Conservation (phyloP, 306 rosid species). For the Aeschynomene evenia region DNA sequence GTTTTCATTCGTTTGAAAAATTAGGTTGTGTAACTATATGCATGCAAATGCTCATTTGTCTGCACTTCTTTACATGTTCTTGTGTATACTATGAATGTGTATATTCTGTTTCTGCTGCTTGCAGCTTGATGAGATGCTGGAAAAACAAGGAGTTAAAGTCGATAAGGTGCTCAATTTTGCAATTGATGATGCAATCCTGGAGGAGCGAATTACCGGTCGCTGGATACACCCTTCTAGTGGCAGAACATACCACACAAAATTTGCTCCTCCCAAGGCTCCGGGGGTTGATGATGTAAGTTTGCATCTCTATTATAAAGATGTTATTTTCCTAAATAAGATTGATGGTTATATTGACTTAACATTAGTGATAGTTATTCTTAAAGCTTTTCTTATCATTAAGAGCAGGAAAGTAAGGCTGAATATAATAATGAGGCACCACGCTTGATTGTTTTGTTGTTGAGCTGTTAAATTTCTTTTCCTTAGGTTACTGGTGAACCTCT, state of each 20-base stretch:
- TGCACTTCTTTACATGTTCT: neutral
- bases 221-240: slow-evolving; percentile 98
- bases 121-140: slow-evolving; percentile 77
- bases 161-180: slow-evolving; percentile 92
- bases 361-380: neutral
- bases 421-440: neutral
- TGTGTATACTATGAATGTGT: neutral
- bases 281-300: slow-evolving; percentile 87
- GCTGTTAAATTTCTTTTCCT: slow-evolving; percentile 24
- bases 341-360: neutral
- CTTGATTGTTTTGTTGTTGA: neutral
- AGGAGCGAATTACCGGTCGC: slow-evolving; percentile 93
- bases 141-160: slow-evolving; percentile 58
- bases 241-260: slow-evolving; percentile 86
- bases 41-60: neutral
- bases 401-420: neutral
- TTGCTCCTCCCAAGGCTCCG: slow-evolving; percentile 78
- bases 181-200: slow-evolving; percentile 74
- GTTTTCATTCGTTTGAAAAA: neutral
- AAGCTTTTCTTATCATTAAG: neutral
- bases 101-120: neutral
- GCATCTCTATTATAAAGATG: neutral
- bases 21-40: neutral
- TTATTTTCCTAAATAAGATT: neutral
- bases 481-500: slow-evolving; percentile 74